Evolutionary conservation across 805 yeast genomes (phyloP), one percentile per base, ranked within the genome.

Genomic region (Cyberlindnera xishuangbannaensis): DNA sequence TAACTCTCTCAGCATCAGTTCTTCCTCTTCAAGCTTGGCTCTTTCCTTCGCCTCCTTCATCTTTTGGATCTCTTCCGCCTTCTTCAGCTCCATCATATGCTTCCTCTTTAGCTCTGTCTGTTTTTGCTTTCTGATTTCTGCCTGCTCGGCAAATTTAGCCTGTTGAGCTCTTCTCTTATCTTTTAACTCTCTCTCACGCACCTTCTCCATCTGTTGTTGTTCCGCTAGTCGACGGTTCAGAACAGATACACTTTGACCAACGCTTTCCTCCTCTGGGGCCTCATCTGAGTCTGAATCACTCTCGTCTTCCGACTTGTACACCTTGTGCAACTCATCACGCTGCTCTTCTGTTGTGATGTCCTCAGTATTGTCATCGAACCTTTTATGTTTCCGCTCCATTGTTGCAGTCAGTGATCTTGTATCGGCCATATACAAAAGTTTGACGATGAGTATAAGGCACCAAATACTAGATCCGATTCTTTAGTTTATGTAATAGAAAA

Each of bases 191-290:
- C 51, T 44, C 22, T 4, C 50, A 45, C 22, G 55, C 51, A 30
- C 51, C 58, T 28, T 54, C 44, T 23, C 53, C 38, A 41, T 28
- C 40, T 53, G 35, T 31, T 40, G 38, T 40, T 58, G 54, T 23
- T 49, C 31, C 34, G 42, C 32, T 15, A 41, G 24, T 23, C 47
- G 46, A 2, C 26, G 22, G 15, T 31, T 32, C 2, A 31, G 18
- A 9, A 26, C 34, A 12, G 32, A 25, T 6, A 16, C 32, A 17
- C 59, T 61, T 20, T 51, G 25, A 26, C 56, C 39, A 30, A 58
- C 31, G 8, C 56, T 55, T 30, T 67, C 74, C 43, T 71, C 76
- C 36, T 69, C 75, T 33, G 78, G 77, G 1, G 76, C 74, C 15
- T 67, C 75, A 38, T 61, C 67, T 24, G 51, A 47, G 29, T 48